Evolutionary conservation across 2,329 filamentous ascomycete species (phyloP).

Genomic region (Aspergillus fumigatiaffinis): DNA sequence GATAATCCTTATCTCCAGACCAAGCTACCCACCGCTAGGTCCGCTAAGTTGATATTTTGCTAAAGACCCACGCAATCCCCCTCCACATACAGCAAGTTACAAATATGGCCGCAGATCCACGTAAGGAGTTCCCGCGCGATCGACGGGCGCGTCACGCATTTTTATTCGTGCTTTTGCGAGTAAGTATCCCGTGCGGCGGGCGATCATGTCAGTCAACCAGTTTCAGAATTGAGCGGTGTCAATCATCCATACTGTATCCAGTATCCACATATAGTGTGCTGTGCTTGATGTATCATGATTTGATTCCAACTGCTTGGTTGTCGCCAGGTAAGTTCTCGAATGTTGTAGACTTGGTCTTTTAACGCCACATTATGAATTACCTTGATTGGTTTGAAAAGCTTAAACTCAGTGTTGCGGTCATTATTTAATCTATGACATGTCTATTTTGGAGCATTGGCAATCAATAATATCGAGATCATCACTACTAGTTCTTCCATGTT

Average conservation of each 20-base stretch:
- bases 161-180: constrained; percentile 6
- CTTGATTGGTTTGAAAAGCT: not conserved
- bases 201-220: constrained; percentile 3
- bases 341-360: not conserved
- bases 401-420: not conserved
- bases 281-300: not conserved
- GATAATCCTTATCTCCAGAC: not conserved
- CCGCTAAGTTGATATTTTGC: not conserved
- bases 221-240: not conserved
- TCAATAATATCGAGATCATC: not conserved
- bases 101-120: constrained; percentile 16
- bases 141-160: constrained; percentile 14
- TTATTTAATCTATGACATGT: not conserved
- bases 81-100: not conserved
- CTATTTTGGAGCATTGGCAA: not conserved
- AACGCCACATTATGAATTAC: not conserved
- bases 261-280: not conserved
- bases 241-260: no score
- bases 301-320: not conserved
- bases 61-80: not conserved
- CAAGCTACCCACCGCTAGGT: not conserved
- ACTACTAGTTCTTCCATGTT: not conserved
- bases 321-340: no score
- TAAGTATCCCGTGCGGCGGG: constrained; percentile 8
- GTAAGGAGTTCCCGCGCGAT: constrained; percentile 25